phyloP scores from a whole-genome alignment of 805 yeast species.

The Kuraishia cidri region DNA sequence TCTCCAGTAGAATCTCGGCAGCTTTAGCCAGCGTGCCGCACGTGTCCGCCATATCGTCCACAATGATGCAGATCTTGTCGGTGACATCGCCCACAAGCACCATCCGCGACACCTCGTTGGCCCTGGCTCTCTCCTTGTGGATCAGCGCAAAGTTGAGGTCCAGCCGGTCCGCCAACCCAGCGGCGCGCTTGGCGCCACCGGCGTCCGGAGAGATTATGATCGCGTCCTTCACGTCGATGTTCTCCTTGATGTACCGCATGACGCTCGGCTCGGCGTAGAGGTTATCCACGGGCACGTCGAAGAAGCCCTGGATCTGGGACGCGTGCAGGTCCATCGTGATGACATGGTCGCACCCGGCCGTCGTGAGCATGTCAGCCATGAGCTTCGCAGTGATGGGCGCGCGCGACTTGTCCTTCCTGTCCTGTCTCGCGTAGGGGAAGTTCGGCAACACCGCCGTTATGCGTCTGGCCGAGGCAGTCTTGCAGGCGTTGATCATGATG shows the following conservation, averaged over 20 bases:
- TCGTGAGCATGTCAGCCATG: slow-evolving; percentile 73
- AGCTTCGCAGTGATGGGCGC: slow-evolving; percentile 83
- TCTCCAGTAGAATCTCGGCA: slow-evolving; percentile 61
- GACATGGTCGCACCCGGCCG: slow-evolving; percentile 83
- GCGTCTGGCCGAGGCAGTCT: slow-evolving; percentile 75
- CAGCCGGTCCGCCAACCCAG: slow-evolving; percentile 69
- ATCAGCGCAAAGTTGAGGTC: slow-evolving; percentile 78
- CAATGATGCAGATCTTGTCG: slow-evolving; percentile 65
- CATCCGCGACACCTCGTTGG: slow-evolving; percentile 80
- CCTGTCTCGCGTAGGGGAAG: slow-evolving; percentile 86
- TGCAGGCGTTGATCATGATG: slow-evolving; percentile 77
- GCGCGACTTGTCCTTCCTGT: slow-evolving; percentile 75
- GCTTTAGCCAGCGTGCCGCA: slow-evolving; percentile 84
- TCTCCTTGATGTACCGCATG: slow-evolving; percentile 62
- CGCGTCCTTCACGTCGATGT: slow-evolving; percentile 47
- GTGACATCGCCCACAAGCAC: slow-evolving; percentile 80
- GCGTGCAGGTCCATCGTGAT: slow-evolving; percentile 86
- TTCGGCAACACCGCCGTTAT: slow-evolving; percentile 79
- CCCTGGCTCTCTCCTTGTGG: slow-evolving; percentile 77
- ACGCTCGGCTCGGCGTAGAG: slow-evolving; percentile 80
- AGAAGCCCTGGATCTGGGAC: slow-evolving; percentile 84
- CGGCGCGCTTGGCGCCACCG: slow-evolving; percentile 89
- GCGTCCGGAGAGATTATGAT: slow-evolving; percentile 83
- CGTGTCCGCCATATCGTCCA: slow-evolving; percentile 88
- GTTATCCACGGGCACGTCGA: slow-evolving; percentile 77